Evolutionary conservation across 768 basidiomycete species (phyloP).

Genomic region (Boletus edulis): DNA sequence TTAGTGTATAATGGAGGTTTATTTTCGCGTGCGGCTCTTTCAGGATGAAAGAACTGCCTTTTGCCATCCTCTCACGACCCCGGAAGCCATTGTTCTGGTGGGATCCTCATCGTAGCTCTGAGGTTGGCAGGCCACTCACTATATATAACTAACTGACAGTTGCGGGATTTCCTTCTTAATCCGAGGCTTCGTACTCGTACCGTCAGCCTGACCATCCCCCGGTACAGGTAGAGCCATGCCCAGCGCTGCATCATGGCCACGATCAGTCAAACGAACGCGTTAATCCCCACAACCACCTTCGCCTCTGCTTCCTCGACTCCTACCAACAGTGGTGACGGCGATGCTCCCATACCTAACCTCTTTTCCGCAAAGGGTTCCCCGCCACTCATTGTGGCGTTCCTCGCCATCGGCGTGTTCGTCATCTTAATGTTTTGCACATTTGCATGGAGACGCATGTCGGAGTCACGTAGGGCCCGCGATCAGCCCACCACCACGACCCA

Average conservation of each 20-base stretch:
- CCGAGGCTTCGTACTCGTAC: slow-evolving; percentile 13
- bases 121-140: background rate
- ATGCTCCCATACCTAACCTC: background rate
- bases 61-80: slow-evolving; percentile 7
- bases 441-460: slow-evolving; percentile 40
- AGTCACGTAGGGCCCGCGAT: slow-evolving; percentile 11
- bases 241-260: slow-evolving; percentile 16
- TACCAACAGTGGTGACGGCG: background rate
- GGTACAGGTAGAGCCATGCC: slow-evolving; percentile 8
- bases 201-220: background rate
- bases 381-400: slow-evolving; percentile 56
- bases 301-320: background rate
- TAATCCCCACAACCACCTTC: slow-evolving; percentile 5
- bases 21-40: slow-evolving; percentile 15
- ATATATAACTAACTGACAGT: slow-evolving; percentile 13
- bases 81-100: slow-evolving; percentile 1
- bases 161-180: background rate
- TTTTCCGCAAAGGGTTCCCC: slow-evolving; percentile 43
- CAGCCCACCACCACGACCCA: background rate
- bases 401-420: slow-evolving; percentile 56
- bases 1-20: background rate
- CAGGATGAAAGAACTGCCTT: background rate
- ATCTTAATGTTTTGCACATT: slow-evolving; percentile 48
- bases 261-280: slow-evolving; percentile 3
- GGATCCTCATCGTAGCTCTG: background rate